A percentile compares a stretch with the other conserved stretches of the same genome.
Evolutionary conservation across 2,329 filamentous ascomycete genomes (phyloP).

Genomic region (Phialocephala subalpina): DNA sequence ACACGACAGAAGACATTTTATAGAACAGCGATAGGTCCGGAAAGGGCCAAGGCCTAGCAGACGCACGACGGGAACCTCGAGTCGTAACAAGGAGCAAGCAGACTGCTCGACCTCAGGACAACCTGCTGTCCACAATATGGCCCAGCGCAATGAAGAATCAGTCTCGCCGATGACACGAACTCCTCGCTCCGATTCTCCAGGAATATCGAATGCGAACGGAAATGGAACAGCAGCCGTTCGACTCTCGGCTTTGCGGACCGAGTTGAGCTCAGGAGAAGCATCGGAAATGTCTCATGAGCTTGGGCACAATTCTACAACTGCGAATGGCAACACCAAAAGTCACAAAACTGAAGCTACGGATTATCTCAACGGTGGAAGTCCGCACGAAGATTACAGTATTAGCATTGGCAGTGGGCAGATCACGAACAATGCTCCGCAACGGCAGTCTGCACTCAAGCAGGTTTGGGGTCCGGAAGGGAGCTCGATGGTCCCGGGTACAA

Average conservation of each 20-base stretch:
- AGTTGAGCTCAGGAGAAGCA: slow-evolving; percentile 35
- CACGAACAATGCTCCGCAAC: slow-evolving; percentile 21
- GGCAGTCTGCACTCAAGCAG: slow-evolving; percentile 34
- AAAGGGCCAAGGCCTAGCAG: not conserved
- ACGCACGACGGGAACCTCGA: not conserved
- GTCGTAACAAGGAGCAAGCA: not conserved
- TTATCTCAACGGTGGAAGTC: slow-evolving; percentile 43
- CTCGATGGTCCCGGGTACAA: slow-evolving; percentile 35
- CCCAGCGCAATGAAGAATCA: slow-evolving; percentile 43
- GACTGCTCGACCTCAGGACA: not conserved
- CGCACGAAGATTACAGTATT: slow-evolving; percentile 34
- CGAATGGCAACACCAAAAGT: slow-evolving; percentile 29
- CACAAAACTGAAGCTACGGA: slow-evolving; percentile 38
- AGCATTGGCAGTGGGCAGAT: slow-evolving; percentile 16
- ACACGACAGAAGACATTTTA: slow-evolving; percentile 1
- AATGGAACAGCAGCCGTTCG: slow-evolving; percentile 34
- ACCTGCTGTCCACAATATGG: slow-evolving; percentile 32
- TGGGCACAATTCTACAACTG: slow-evolving; percentile 24
- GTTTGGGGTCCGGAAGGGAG: slow-evolving; percentile 15
- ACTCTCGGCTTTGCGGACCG: slow-evolving; percentile 39
- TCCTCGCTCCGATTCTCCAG: slow-evolving; percentile 40
- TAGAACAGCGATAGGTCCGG: slow-evolving; percentile 1
- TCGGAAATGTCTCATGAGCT: slow-evolving; percentile 24
- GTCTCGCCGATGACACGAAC: slow-evolving; percentile 47
- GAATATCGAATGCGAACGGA: slow-evolving; percentile 31